Percentiles rank a stretch among this genome's conserved stretches.
Conservation (phyloP, 768 basidiomycete species). For the Leccinum subtestaceum region DNA sequence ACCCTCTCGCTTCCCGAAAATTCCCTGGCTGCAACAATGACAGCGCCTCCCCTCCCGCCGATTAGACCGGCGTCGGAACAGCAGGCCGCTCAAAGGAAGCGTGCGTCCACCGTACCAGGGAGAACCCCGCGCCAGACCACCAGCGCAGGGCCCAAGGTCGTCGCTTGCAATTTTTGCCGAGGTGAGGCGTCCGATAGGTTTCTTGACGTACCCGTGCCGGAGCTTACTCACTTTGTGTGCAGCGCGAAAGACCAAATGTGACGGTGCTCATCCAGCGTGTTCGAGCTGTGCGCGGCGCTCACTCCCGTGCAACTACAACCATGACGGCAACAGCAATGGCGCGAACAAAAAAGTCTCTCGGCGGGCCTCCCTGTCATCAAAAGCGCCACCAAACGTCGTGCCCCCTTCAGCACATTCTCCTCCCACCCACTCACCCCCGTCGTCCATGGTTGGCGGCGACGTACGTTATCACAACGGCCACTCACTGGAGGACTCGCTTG, state of each 20-base stretch:
- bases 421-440: slow-evolving; percentile 56
- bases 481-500: slow-evolving; percentile 39
- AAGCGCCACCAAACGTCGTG: slow-evolving; percentile 21
- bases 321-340: slow-evolving; percentile 45
- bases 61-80: slow-evolving; percentile 66
- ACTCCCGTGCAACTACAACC: slow-evolving; percentile 77
- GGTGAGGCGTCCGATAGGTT: slow-evolving; percentile 44
- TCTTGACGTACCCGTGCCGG: slow-evolving; percentile 3
- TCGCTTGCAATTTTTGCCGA: slow-evolving; percentile 87
- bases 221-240: slow-evolving; percentile 1
- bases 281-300: slow-evolving; percentile 77
- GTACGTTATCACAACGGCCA: slow-evolving; percentile 34
- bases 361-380: slow-evolving; percentile 54
- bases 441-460: slow-evolving; percentile 33
- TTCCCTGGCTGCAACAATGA: slow-evolving; percentile 55
- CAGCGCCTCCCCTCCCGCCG: slow-evolving; percentile 60
- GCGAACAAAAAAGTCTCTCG: slow-evolving; percentile 40
- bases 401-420: slow-evolving; percentile 43
- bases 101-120: slow-evolving; percentile 66
- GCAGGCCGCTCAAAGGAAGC: slow-evolving; percentile 65
- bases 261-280: slow-evolving; percentile 82
- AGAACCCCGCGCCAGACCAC: slow-evolving; percentile 56
- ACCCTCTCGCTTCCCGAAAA: slow-evolving; percentile 60
- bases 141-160: slow-evolving; percentile 78
- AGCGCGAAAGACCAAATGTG: slow-evolving; percentile 90